These are phyloP conservation scores for Rhododendron vialii DNA, from an alignment of 148 eudicot genomes.

Conservation along the genomic window DNA sequence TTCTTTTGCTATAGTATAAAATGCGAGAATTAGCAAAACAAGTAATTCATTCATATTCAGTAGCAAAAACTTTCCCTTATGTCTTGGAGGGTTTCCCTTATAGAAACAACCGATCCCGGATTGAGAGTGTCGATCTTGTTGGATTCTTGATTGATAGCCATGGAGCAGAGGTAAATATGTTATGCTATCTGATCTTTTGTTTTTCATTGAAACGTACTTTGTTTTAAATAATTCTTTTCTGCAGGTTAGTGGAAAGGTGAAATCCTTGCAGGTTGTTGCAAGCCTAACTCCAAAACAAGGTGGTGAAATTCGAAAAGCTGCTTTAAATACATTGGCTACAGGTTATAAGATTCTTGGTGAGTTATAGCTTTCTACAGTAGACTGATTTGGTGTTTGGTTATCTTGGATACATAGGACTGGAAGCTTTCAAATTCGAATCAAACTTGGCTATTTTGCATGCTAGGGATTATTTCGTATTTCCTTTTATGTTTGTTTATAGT, in stretches of 20 bases:
- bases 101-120: constrained; percentile 74
- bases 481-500: not conserved
- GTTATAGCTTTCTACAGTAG: not conserved
- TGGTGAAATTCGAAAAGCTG: constrained; percentile 89
- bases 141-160: constrained; percentile 80
- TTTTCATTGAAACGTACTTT: not conserved
- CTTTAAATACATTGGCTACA: constrained; percentile 50
- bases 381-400: not conserved
- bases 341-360: constrained; percentile 54
- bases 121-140: constrained; percentile 81
- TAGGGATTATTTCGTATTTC: not conserved
- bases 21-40: constrained; percentile 77
- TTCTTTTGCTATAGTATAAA: constrained; percentile 27
- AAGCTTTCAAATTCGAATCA: not conserved
- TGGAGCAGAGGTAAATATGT: constrained; percentile 59
- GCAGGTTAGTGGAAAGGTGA: constrained; percentile 84
- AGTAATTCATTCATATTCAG: constrained; percentile 69
- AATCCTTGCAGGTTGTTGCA: constrained; percentile 89
- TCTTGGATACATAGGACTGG: not conserved
- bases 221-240: not conserved
- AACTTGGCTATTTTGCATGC: not conserved
- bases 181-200: not conserved
- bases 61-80: constrained; percentile 77
- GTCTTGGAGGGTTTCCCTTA: constrained; percentile 84
- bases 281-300: constrained; percentile 90